phyloP scores from a whole-genome alignment of 2,329 filamentous ascomycete species.

The Pezicula carpinea region DNA sequence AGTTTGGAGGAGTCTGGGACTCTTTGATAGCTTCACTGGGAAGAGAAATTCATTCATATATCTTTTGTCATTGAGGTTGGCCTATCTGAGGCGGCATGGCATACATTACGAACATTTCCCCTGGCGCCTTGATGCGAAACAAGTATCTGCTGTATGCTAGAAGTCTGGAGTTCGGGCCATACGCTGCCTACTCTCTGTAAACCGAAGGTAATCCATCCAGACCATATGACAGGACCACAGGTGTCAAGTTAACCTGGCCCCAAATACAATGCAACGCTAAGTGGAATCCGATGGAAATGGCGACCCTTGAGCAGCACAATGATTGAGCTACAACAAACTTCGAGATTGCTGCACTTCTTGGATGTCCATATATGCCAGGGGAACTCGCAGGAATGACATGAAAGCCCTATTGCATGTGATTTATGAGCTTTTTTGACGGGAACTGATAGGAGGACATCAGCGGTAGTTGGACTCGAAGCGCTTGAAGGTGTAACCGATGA shows the following conservation, averaged over 20 bases:
- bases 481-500: conserved; percentile 97
- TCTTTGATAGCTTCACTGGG: neutral
- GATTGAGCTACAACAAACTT: conserved; percentile 2
- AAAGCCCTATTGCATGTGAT: neutral
- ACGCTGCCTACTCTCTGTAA: neutral
- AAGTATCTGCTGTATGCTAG: neutral
- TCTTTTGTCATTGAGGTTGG: neutral
- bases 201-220: neutral
- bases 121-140: neutral
- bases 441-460: conserved; percentile 29
- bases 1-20: neutral
- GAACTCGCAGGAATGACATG: neutral
- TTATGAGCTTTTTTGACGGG: neutral
- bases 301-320: neutral
- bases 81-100: neutral
- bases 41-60: neutral
- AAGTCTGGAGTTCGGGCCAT: neutral
- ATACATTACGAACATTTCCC: conserved; percentile 1
- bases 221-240: neutral
- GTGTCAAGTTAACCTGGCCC: conserved; percentile 3
- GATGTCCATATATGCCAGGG: neutral
- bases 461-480: conserved; percentile 76
- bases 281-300: conserved; percentile 16
- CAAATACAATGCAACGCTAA: conserved; percentile 15
- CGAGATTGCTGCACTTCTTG: no score